These are phyloP conservation scores for Candida taoyuanica DNA, from an alignment of 805 yeast species.

Conservation along the genomic window DNA sequence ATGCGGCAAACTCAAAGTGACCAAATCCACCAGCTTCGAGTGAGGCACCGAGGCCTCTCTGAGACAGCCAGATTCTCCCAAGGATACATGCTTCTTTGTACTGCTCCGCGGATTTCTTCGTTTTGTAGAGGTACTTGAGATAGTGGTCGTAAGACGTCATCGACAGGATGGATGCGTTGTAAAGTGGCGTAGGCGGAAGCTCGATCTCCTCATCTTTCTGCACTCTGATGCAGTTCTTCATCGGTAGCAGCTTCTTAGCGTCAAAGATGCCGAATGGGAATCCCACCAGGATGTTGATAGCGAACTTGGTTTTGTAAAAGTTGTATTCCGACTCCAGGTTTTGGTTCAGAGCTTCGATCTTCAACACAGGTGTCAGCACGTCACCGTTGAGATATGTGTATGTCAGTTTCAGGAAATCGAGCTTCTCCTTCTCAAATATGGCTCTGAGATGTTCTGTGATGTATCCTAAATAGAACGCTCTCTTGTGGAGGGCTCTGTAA, in stretches of 20 bases:
- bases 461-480: slow-evolving; percentile 82
- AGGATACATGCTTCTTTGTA: slow-evolving; percentile 84
- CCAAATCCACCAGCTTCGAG: slow-evolving; percentile 81
- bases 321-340: slow-evolving; percentile 45
- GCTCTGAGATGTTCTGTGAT: slow-evolving; percentile 61
- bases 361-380: slow-evolving; percentile 67
- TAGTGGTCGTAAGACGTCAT: slow-evolving; percentile 65
- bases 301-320: slow-evolving; percentile 63
- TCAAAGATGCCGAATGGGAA: slow-evolving; percentile 71
- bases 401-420: slow-evolving; percentile 46
- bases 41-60: slow-evolving; percentile 71
- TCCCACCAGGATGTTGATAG: slow-evolving; percentile 69
- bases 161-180: slow-evolving; percentile 76
- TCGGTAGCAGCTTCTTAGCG: slow-evolving; percentile 68
- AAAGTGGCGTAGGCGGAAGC: slow-evolving; percentile 76
- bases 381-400: slow-evolving; percentile 77
- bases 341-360: slow-evolving; percentile 51
- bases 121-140: slow-evolving; percentile 69
- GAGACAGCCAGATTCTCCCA: slow-evolving; percentile 87
- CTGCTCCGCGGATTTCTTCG: slow-evolving; percentile 70
- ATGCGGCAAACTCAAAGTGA: slow-evolving; percentile 77
- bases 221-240: slow-evolving; percentile 76
- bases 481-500: slow-evolving; percentile 83
- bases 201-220: slow-evolving; percentile 33
- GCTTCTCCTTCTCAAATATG: slow-evolving; percentile 46